Evolutionary conservation across 495 filamentous ascomycete genomes (phyloP).

Genomic region (Usnea hakonensis): DNA sequence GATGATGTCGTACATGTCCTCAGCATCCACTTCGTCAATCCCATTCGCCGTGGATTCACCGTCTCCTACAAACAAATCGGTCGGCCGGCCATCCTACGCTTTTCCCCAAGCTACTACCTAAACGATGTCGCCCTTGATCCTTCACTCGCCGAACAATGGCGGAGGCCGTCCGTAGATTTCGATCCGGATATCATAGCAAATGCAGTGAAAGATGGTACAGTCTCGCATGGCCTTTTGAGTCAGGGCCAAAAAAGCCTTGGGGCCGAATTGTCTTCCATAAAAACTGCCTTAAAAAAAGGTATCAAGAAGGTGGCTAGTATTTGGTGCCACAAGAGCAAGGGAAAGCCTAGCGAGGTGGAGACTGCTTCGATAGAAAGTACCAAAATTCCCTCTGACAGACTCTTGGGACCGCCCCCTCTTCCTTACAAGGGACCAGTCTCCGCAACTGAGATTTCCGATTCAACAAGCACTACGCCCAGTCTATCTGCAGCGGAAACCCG

Average conservation of each 20-base stretch:
- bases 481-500: slow-evolving; percentile 9
- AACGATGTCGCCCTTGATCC: background rate
- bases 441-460: background rate
- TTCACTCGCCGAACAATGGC: slow-evolving; percentile 1
- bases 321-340: slow-evolving; percentile 6
- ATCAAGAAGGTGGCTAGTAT: slow-evolving; percentile 19
- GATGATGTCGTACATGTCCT: slow-evolving; percentile 40
- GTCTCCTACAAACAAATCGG: slow-evolving; percentile 40
- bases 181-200: slow-evolving; percentile 4
- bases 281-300: background rate
- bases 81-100: slow-evolving; percentile 33
- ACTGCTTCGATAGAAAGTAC: background rate
- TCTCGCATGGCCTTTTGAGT: background rate
- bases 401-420: slow-evolving; percentile 5
- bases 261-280: background rate
- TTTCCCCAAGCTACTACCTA: slow-evolving; percentile 13
- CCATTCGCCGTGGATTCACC: slow-evolving; percentile 35
- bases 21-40: slow-evolving; percentile 36
- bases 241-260: slow-evolving; percentile 5
- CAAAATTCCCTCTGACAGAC: slow-evolving; percentile 4
- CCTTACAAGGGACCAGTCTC: background rate
- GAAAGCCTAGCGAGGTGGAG: background rate
- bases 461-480: slow-evolving; percentile 8
- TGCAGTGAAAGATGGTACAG: background rate
- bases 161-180: slow-evolving; percentile 8